Evolutionary conservation across 768 basidiomycete genomes (phyloP).

Genomic region (Chalciporus chontae): DNA sequence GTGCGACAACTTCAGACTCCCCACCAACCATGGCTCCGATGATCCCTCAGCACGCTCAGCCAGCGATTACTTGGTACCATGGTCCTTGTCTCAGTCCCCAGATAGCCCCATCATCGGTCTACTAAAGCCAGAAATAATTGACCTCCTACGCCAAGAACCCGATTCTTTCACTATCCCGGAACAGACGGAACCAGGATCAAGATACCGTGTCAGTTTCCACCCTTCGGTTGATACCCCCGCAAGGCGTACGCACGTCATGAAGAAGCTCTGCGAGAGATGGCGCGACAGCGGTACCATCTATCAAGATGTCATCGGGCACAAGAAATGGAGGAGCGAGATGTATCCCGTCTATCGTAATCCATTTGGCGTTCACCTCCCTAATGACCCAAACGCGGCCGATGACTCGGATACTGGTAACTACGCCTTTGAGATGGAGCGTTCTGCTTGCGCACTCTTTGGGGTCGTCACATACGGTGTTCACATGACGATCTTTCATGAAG

Average conservation of each 20-base stretch:
- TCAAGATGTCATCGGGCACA: slow-evolving; percentile 61
- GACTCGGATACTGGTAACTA: slow-evolving; percentile 48
- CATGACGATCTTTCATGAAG: slow-evolving; percentile 62
- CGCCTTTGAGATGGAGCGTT: slow-evolving; percentile 86
- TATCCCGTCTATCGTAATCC: slow-evolving; percentile 77
- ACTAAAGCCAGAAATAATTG: slow-evolving; percentile 54
- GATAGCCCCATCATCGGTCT: slow-evolving; percentile 59
- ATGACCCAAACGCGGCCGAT: slow-evolving; percentile 26
- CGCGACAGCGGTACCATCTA: slow-evolving; percentile 56
- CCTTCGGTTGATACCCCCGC: slow-evolving; percentile 49
- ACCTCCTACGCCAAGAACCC: slow-evolving; percentile 48
- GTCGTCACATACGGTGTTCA: slow-evolving; percentile 91
- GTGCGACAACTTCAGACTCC: slow-evolving; percentile 68
- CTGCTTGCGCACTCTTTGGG: slow-evolving; percentile 87
- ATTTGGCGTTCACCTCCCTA: slow-evolving; percentile 48
- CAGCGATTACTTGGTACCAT: slow-evolving; percentile 49
- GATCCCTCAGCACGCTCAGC: slow-evolving; percentile 28
- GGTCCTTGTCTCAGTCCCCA: slow-evolving; percentile 48
- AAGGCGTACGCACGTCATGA: slow-evolving; percentile 60
- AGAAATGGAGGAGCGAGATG: slow-evolving; percentile 83
- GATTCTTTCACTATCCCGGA: slow-evolving; percentile 42
- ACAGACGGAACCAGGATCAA: slow-evolving; percentile 22
- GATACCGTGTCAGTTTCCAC: slow-evolving; percentile 44
- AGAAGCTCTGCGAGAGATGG: slow-evolving; percentile 72
- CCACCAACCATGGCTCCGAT: slow-evolving; percentile 21